Percentiles rank a stretch among this genome's conserved stretches.
phyloP scores from a whole-genome alignment of 2,329 filamentous ascomycete species.

The Calonectria henricotiae region DNA sequence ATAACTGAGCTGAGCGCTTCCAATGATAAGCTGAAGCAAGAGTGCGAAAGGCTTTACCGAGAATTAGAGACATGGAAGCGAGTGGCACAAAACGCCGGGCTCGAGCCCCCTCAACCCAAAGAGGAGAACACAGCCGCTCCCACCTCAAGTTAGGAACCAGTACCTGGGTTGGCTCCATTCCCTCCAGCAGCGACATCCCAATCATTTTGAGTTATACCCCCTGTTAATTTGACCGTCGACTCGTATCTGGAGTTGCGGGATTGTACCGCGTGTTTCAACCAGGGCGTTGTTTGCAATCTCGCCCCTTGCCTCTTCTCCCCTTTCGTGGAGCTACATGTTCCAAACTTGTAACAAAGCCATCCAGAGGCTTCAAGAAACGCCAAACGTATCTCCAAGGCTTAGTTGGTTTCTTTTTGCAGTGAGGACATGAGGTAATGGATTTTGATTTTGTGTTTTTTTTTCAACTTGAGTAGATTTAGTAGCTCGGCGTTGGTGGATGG shows the following conservation, averaged over 20 bases:
- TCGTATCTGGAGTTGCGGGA: slow-evolving; percentile 21
- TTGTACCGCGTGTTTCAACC: slow-evolving; percentile 35
- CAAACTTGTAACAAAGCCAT: slow-evolving; percentile 30
- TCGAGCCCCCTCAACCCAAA: slow-evolving; percentile 63
- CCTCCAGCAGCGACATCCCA: slow-evolving; percentile 24
- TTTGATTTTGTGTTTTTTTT: slow-evolving; percentile 5
- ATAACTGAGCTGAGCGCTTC: slow-evolving; percentile 90
- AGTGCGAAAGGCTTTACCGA: slow-evolving; percentile 84
- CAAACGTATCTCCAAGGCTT: background rate
- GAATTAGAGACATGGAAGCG: slow-evolving; percentile 87
- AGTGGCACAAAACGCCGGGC: slow-evolving; percentile 74
- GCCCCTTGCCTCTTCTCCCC: slow-evolving; percentile 25
- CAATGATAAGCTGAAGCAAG: slow-evolving; percentile 88
- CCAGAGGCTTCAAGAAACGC: slow-evolving; percentile 19
- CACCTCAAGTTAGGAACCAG: slow-evolving; percentile 52
- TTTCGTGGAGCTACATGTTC: slow-evolving; percentile 34
- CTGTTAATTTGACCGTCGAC: slow-evolving; percentile 38
- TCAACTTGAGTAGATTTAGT: slow-evolving; percentile 46
- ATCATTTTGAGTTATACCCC: slow-evolving; percentile 50
- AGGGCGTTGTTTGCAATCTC: slow-evolving; percentile 25
- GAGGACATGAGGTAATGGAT: slow-evolving; percentile 27
- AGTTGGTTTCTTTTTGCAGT: background rate
- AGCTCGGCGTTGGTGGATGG: slow-evolving; percentile 54
- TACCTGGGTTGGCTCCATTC: slow-evolving; percentile 42
- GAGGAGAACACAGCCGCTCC: slow-evolving; percentile 55